Evolutionary conservation across 1,284 basidiomycete genomes (phyloP).

Genomic region (Polyporus tsugae): DNA sequence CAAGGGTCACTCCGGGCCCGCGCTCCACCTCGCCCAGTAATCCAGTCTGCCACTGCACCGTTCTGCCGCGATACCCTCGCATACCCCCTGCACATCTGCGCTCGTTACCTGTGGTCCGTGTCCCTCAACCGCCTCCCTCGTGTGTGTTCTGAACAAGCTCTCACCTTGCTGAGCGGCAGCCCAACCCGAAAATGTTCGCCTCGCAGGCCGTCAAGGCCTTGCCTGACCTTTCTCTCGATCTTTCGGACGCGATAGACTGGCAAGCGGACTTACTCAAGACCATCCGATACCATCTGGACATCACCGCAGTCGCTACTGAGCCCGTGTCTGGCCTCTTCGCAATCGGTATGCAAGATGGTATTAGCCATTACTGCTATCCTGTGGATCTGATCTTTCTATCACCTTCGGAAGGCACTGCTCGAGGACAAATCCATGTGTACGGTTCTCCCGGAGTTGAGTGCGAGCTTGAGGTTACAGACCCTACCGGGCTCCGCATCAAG

Average conservation of each 20-base stretch:
- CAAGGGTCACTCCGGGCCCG: background rate
- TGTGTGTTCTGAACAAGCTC: background rate
- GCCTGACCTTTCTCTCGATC: slow-evolving; percentile 61
- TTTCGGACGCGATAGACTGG: slow-evolving; percentile 67
- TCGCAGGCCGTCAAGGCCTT: slow-evolving; percentile 29
- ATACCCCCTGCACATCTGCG: background rate
- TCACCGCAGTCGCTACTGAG: slow-evolving; percentile 72
- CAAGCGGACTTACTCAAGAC: slow-evolving; percentile 55
- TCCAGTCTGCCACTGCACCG: background rate
- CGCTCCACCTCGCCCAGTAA: slow-evolving; percentile 1
- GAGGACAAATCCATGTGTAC: slow-evolving; percentile 67
- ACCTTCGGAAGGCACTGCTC: slow-evolving; percentile 58
- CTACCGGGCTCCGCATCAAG: slow-evolving; percentile 53
- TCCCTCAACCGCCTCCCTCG: background rate
- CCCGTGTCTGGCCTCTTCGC: slow-evolving; percentile 80
- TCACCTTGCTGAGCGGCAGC: background rate
- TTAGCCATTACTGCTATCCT: background rate
- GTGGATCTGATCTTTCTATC: background rate
- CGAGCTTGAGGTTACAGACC: slow-evolving; percentile 59
- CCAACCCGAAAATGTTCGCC: slow-evolving; percentile 23
- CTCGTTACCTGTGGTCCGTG: no score
- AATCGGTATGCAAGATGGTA: slow-evolving; percentile 54
- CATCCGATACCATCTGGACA: slow-evolving; percentile 61
- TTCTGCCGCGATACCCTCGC: background rate
- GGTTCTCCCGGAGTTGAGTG: slow-evolving; percentile 72